These are phyloP conservation scores for Orbilia quercus DNA, from an alignment of 2,329 filamentous ascomycete species.

Conservation along the genomic window DNA sequence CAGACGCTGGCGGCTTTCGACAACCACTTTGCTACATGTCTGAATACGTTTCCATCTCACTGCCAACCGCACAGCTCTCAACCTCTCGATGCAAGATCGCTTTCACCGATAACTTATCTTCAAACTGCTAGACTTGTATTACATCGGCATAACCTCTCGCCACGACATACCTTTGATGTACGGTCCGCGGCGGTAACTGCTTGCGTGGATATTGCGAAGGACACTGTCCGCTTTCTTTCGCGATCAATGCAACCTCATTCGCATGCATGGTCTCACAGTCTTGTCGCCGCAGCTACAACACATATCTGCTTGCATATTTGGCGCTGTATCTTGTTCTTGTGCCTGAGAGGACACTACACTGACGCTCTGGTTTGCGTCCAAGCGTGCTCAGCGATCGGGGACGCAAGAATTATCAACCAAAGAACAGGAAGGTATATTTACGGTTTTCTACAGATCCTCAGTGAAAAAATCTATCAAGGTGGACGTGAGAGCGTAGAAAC, in stretches of 20 bases:
- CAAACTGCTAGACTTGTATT: slow-evolving; percentile 86
- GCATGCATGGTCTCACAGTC: slow-evolving; percentile 68
- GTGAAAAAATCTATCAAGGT: slow-evolving; percentile 65
- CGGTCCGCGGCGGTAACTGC: slow-evolving; percentile 79
- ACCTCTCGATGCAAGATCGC: slow-evolving; percentile 76
- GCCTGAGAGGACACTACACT: slow-evolving; percentile 78
- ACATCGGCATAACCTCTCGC: slow-evolving; percentile 87
- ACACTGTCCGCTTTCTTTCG: slow-evolving; percentile 80
- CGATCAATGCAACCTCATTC: slow-evolving; percentile 70
- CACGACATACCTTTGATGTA: slow-evolving; percentile 73
- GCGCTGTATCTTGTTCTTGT: slow-evolving; percentile 82
- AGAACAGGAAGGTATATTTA: slow-evolving; percentile 83
- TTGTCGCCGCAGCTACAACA: slow-evolving; percentile 76
- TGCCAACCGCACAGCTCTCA: slow-evolving; percentile 76
- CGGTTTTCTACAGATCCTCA: slow-evolving; percentile 80
- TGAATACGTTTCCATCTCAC: slow-evolving; percentile 78
- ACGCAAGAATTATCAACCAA: slow-evolving; percentile 76
- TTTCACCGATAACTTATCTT: slow-evolving; percentile 80
- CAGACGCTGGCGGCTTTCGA: slow-evolving; percentile 82
- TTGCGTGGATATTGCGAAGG: slow-evolving; percentile 78
- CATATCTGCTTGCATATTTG: slow-evolving; percentile 86
- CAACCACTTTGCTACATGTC: slow-evolving; percentile 78
- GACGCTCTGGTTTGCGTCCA: slow-evolving; percentile 79
- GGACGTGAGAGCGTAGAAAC: slow-evolving; percentile 57
- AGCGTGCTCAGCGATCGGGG: slow-evolving; percentile 76